Evolutionary conservation across 1,284 basidiomycete genomes (phyloP).

Genomic region (Polyporus tsugae): DNA sequence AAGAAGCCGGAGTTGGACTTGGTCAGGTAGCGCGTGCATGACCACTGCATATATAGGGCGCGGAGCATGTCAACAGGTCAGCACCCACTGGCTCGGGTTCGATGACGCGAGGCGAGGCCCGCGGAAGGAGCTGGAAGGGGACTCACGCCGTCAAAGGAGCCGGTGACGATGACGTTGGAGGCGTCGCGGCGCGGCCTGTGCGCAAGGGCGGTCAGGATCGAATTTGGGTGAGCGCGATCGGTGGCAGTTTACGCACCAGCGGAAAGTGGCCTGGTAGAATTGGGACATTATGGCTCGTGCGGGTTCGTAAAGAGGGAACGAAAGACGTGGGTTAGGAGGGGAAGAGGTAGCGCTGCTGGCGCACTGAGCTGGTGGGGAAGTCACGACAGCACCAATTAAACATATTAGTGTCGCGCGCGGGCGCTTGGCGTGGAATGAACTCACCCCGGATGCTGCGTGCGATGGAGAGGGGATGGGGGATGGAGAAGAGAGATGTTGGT

Average conservation of each 20-base stretch:
- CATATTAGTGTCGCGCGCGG: neutral
- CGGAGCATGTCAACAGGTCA: conserved; percentile 16
- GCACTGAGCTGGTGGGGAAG: conserved; percentile 19
- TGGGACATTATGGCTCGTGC: conserved; percentile 35
- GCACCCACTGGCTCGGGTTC: conserved; percentile 3
- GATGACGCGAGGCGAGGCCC: neutral
- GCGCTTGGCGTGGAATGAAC: conserved; percentile 5
- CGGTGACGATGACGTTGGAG: conserved; percentile 72
- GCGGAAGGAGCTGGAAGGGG: neutral
- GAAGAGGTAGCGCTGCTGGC: conserved; percentile 30
- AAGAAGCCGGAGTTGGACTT: conserved; percentile 62
- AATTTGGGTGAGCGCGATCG: conserved; percentile 2
- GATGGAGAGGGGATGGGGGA: conserved; percentile 21
- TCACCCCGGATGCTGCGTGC: conserved; percentile 25
- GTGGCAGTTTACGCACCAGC: conserved; percentile 27
- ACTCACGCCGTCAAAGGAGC: conserved; percentile 80
- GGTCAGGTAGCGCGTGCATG: conserved; percentile 61
- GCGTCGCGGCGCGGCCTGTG: conserved; percentile 63
- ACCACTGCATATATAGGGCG: conserved; percentile 59
- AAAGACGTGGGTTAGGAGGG: conserved; percentile 15
- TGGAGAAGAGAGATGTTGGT: conserved; percentile 22
- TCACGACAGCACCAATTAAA: neutral
- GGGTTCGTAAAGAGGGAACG: conserved; percentile 25
- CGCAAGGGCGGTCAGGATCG: conserved; percentile 1
- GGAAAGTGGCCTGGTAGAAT: conserved; percentile 34